A percentile compares a stretch with the other conserved stretches of the same genome.
phyloP scores from a whole-genome alignment of 345 rosid species.

The Populus davidiana region DNA sequence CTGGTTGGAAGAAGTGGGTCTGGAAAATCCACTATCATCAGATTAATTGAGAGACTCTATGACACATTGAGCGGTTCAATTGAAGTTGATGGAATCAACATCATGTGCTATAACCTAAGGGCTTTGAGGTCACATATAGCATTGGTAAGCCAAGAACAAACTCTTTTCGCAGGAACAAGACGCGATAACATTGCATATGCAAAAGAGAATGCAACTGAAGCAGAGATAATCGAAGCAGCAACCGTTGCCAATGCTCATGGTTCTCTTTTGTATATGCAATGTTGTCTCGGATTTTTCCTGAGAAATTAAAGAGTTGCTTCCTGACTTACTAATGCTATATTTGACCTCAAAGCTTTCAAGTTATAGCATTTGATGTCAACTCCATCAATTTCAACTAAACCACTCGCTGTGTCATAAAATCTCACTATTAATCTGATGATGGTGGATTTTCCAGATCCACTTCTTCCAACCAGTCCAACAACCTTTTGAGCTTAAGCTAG shows the following conservation, averaged over 20 bases:
- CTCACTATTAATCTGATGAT: background rate
- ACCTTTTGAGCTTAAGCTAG: conserved; percentile 25
- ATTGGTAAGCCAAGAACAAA: conserved; percentile 34
- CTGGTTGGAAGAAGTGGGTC: conserved; percentile 17
- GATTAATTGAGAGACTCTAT: background rate
- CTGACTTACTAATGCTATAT: conserved; percentile 27
- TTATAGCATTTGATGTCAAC: background rate
- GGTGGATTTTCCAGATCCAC: conserved; percentile 18
- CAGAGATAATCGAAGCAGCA: conserved; percentile 25
- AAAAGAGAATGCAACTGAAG: conserved; percentile 28
- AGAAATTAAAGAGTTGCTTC: conserved; percentile 32
- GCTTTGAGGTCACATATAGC: conserved; percentile 9
- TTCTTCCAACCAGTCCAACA: conserved; percentile 10
- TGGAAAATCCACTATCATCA: conserved; percentile 17
- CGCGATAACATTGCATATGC: conserved; percentile 28
- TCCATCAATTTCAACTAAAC: background rate
- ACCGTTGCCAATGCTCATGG: conserved; percentile 35
- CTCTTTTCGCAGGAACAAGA: conserved; percentile 29
- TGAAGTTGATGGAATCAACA: conserved; percentile 9
- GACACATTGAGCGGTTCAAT: conserved; percentile 2
- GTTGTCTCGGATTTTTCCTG: conserved; percentile 26
- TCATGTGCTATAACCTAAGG: background rate
- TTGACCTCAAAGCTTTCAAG: background rate
- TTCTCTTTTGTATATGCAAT: conserved; percentile 25
- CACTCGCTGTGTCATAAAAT: background rate